Conservation (phyloP, 805 yeast genomes). For the Schizosaccharomyces osmophilus region DNA sequence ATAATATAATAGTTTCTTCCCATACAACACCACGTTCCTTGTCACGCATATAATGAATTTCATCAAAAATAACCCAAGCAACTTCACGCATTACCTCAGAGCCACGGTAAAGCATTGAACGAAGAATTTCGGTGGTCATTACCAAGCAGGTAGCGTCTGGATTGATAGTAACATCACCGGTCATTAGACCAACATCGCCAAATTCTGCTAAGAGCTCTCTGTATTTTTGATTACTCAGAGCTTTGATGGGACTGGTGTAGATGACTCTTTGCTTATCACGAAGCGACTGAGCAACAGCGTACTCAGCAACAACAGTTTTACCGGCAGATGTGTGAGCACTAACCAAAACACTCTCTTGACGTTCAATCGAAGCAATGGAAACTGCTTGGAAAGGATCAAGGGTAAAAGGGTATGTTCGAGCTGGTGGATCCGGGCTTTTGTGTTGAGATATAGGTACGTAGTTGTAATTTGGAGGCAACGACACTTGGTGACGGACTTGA, state of each 20-base stretch:
- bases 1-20: slow-evolving; percentile 91
- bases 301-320: slow-evolving; percentile 90
- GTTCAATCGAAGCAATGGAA: slow-evolving; percentile 82
- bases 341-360: slow-evolving; percentile 81
- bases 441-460: slow-evolving; percentile 77
- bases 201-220: slow-evolving; percentile 79
- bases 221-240: slow-evolving; percentile 79
- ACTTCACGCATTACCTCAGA: slow-evolving; percentile 96
- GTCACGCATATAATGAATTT: slow-evolving; percentile 96
- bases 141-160: slow-evolving; percentile 96
- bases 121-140: slow-evolving; percentile 93
- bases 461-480: slow-evolving; percentile 76
- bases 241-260: slow-evolving; percentile 87
- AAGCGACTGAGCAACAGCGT: slow-evolving; percentile 87
- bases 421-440: slow-evolving; percentile 43
- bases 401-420: slow-evolving; percentile 74
- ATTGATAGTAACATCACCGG: slow-evolving; percentile 95
- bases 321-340: slow-evolving; percentile 97
- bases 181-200: slow-evolving; percentile 94
- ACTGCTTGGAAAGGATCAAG: slow-evolving; percentile 96
- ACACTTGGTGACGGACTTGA: slow-evolving; percentile 94
- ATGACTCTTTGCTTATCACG: slow-evolving; percentile 80
- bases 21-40: slow-evolving; percentile 96
- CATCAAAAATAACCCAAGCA: slow-evolving; percentile 95
- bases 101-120: slow-evolving; percentile 92